A percentile compares a stretch with the other conserved stretches of the same genome.
Conservation (phyloP, 768 basidiomycete genomes). For the Boletus pseudopeckii region DNA sequence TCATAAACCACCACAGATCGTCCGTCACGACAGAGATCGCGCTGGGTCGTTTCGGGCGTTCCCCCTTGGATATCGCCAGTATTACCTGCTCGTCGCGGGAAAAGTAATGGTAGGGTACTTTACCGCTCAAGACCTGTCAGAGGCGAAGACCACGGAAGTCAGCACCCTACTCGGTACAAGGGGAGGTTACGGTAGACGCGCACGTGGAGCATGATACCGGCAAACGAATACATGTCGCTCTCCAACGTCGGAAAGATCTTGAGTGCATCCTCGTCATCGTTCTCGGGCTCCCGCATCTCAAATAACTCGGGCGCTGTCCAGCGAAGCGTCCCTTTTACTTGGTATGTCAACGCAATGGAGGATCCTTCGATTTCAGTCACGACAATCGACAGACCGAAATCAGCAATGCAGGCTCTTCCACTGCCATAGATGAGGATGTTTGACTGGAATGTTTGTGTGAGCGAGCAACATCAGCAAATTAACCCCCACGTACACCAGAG, state of each 20-base stretch:
- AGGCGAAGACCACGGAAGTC: background rate
- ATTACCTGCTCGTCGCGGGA: constrained; percentile 19
- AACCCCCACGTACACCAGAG: constrained; percentile 22
- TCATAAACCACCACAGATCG: constrained; percentile 24
- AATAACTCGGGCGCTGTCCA: constrained; percentile 48
- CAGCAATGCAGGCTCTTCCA: constrained; percentile 41
- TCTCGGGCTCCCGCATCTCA: background rate
- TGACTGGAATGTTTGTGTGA: constrained; percentile 22
- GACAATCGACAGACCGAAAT: constrained; percentile 47
- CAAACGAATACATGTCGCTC: constrained; percentile 40
- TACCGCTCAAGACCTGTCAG: constrained; percentile 20
- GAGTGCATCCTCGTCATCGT: background rate
- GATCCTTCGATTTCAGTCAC: constrained; percentile 33
- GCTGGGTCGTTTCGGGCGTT: constrained; percentile 12
- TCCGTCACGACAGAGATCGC: constrained; percentile 8
- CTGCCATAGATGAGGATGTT: constrained; percentile 45
- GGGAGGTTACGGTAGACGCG: background rate
- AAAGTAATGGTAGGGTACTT: constrained; percentile 23
- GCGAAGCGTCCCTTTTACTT: constrained; percentile 39
- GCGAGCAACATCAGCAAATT: background rate
- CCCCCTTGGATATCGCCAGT: constrained; percentile 11
- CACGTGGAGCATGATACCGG: constrained; percentile 24
- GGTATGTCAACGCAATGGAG: constrained; percentile 32
- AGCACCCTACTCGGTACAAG: background rate
- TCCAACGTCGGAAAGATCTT: constrained; percentile 15